Conservation (phyloP, 1,139 yeast genomes). For the Lodderomyces theae region DNA sequence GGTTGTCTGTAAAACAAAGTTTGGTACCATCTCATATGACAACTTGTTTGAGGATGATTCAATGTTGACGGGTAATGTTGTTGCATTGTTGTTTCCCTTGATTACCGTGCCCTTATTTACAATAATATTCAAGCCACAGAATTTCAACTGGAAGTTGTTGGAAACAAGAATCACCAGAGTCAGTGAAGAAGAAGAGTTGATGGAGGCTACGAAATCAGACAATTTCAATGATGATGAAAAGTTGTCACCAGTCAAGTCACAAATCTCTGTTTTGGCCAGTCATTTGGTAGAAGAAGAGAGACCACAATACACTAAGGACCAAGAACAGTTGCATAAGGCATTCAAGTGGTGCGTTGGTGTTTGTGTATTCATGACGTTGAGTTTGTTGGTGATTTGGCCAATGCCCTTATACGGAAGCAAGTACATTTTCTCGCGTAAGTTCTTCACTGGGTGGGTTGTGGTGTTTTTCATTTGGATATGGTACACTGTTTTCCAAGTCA, state of each 20-base stretch:
- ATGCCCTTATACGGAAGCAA: conserved; percentile 83
- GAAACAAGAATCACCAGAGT: conserved; percentile 53
- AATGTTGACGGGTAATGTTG: conserved; percentile 83
- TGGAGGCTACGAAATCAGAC: conserved; percentile 27
- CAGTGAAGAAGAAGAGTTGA: conserved; percentile 63
- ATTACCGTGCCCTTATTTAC: conserved; percentile 68
- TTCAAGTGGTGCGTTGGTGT: conserved; percentile 55
- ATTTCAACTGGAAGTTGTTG: conserved; percentile 70
- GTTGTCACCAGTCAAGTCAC: conserved; percentile 39
- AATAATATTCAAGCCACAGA: conserved; percentile 58
- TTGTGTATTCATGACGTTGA: conserved; percentile 56
- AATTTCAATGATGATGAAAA: conserved; percentile 31
- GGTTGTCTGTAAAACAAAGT: conserved; percentile 52
- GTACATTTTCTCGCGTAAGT: conserved; percentile 65
- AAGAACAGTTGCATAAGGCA: conserved; percentile 42
- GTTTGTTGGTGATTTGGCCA: conserved; percentile 73
- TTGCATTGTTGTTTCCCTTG: conserved; percentile 74
- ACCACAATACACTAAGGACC: conserved; percentile 44
- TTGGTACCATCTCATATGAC: conserved; percentile 53
- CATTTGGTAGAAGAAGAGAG: conserved; percentile 36
- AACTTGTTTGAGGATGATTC: conserved; percentile 76
- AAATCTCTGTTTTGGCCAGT: conserved; percentile 39
- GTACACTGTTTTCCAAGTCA: conserved; percentile 53
- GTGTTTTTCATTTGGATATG: conserved; percentile 75
- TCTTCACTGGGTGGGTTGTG: conserved; percentile 81